Evolutionary conservation across 2,329 filamentous ascomycete genomes (phyloP).

Genomic region (Epichloe sylvatica): DNA sequence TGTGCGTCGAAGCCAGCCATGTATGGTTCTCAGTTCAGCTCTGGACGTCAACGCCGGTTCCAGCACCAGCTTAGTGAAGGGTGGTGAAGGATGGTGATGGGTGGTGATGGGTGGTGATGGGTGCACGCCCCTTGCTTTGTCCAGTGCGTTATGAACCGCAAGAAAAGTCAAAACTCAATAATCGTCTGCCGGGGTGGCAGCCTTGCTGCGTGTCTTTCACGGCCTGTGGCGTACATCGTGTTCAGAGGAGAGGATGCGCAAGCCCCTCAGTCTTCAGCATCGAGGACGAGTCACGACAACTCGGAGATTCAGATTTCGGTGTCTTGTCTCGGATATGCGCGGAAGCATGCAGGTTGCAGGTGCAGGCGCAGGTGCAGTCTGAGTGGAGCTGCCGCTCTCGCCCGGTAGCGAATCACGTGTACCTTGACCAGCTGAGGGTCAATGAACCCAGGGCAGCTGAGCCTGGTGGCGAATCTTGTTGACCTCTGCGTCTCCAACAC

Average conservation of each 20-base stretch:
- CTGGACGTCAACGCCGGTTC: conserved; percentile 2
- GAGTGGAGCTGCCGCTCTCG: conserved; percentile 7
- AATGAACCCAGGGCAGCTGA: neutral
- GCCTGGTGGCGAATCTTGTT: neutral
- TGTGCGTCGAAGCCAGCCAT: conserved; percentile 1
- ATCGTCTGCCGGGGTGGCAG: neutral
- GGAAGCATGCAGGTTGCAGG: neutral
- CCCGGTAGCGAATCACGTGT: conserved; percentile 20
- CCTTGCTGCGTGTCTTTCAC: neutral
- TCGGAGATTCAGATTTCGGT: neutral
- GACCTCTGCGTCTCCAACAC: no score
- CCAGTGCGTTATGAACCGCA: neutral
- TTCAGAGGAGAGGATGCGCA: neutral
- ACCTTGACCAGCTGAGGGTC: conserved; percentile 11
- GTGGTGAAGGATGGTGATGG: no score
- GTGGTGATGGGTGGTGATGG: neutral
- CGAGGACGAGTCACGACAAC: no score
- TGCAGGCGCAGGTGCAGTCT: neutral
- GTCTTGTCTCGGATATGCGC: neutral
- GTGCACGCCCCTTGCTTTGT: neutral
- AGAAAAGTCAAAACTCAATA: neutral
- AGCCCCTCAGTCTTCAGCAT: neutral
- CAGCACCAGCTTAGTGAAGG: neutral
- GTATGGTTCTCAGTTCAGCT: conserved; percentile 8
- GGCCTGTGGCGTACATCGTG: neutral